Conservation (phyloP, 2,329 filamentous ascomycete species). For the Karstenula rhodostoma region DNA sequence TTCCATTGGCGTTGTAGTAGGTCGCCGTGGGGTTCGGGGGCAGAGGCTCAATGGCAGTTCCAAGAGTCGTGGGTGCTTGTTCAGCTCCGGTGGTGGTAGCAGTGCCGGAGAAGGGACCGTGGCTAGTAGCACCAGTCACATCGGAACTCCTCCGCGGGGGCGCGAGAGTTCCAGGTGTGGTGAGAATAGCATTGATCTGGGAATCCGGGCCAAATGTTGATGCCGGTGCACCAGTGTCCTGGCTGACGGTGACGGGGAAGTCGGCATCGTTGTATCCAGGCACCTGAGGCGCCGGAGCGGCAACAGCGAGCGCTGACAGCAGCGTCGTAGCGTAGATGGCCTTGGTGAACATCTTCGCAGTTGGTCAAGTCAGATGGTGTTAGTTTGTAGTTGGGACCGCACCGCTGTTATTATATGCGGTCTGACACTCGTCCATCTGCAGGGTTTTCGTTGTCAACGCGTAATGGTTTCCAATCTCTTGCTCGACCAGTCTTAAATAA, state of each 20-base stretch:
- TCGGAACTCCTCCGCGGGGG: conserved; percentile 58
- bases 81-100: conserved; percentile 75
- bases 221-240: conserved; percentile 46
- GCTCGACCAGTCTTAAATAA: not conserved
- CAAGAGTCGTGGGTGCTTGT: conserved; percentile 62
- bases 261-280: conserved; percentile 57
- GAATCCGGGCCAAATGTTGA: conserved; percentile 56
- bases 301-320: conserved; percentile 46
- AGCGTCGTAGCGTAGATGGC: conserved; percentile 42
- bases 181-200: conserved; percentile 37
- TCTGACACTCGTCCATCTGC: conserved; percentile 10
- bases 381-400: conserved; percentile 4
- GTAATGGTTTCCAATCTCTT: conserved; percentile 5
- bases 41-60: conserved; percentile 64
- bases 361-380: conserved; percentile 18
- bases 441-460: not conserved
- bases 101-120: conserved; percentile 73
- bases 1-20: conserved; percentile 75
- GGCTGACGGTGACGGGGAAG: conserved; percentile 51
- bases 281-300: conserved; percentile 52
- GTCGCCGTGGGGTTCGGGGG: conserved; percentile 69
- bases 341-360: conserved; percentile 49
- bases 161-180: conserved; percentile 42
- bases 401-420: conserved; percentile 22
- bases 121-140: conserved; percentile 67